phyloP scores from a whole-genome alignment of 495 filamentous ascomycete species.

The Xylaria cubensis region DNA sequence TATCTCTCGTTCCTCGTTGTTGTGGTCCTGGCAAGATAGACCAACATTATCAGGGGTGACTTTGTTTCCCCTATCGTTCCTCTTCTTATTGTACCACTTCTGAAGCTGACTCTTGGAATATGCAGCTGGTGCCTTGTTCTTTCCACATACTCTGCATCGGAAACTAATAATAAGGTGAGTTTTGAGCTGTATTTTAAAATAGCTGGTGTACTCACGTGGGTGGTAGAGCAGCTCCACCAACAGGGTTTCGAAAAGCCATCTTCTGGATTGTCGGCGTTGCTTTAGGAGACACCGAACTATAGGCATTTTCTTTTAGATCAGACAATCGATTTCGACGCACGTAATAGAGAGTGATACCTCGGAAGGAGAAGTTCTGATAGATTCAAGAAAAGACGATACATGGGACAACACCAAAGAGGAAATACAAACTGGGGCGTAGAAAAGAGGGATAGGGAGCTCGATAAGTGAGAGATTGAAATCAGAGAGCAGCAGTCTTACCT shows the following conservation, averaged over 20 bases:
- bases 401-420: neutral
- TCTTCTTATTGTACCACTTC: conserved; percentile 42
- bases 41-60: conserved; percentile 36
- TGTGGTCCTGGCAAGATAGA: conserved; percentile 39
- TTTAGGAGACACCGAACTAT: neutral
- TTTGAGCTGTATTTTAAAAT: neutral
- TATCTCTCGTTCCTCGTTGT: conserved; percentile 27
- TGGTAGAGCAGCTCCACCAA: conserved; percentile 2
- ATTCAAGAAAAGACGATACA: neutral
- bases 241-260: conserved; percentile 2
- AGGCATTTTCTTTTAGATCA: neutral
- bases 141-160: conserved; percentile 56
- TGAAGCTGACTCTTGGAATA: conserved; percentile 58
- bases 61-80: conserved; percentile 21
- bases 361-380: neutral
- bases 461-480: neutral
- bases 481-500: neutral
- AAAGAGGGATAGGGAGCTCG: neutral
- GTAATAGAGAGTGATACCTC: neutral
- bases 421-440: too few relatives aligned
- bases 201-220: conserved; percentile 7
- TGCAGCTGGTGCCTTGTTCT: conserved; percentile 43
- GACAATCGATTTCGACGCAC: neutral
- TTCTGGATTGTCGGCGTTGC: neutral
- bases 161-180: conserved; percentile 43